A percentile compares a stretch with the other conserved stretches of the same genome.
Conservation (phyloP, 495 filamentous ascomycete species). For the Rhypophila decipiens region DNA sequence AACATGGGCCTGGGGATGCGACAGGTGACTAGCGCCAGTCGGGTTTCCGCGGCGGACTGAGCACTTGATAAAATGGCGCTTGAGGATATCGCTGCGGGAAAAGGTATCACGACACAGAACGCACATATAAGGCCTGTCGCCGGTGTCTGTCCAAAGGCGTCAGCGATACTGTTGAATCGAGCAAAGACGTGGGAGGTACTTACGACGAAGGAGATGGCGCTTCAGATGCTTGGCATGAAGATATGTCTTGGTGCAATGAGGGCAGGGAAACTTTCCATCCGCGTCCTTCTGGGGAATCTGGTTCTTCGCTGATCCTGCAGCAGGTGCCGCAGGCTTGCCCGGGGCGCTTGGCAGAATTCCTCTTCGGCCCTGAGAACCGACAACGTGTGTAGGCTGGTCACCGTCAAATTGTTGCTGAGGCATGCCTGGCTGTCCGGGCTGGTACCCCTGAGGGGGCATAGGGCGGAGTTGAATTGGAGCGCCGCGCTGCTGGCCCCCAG, state of each 20-base stretch:
- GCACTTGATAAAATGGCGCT: conserved; percentile 98
- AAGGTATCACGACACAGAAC: conserved; percentile 97
- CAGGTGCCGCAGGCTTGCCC: conserved; percentile 62
- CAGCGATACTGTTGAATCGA: conserved; percentile 18
- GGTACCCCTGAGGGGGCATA: conserved; percentile 57
- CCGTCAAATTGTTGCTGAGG: conserved; percentile 38
- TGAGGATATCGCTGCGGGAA: conserved; percentile 94
- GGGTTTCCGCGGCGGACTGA: conserved; percentile 92
- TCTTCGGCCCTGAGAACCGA: conserved; percentile 83
- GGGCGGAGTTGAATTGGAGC: conserved; percentile 49
- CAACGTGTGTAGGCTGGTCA: conserved; percentile 75
- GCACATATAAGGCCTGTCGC: conserved; percentile 95
- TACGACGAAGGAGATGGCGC: conserved; percentile 88
- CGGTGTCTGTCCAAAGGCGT: conserved; percentile 62
- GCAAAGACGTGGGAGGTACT: conserved; percentile 39
- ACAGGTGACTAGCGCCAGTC: conserved; percentile 83
- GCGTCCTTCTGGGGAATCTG: conserved; percentile 87
- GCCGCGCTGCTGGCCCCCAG: too few species aligned
- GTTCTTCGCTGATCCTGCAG: conserved; percentile 58
- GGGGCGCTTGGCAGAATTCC: conserved; percentile 88
- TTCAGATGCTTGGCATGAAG: conserved; percentile 97
- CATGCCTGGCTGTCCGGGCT: conserved; percentile 42
- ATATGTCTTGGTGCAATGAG: conserved; percentile 95
- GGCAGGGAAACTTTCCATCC: conserved; percentile 95
- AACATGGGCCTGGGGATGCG: conserved; percentile 80